Conservation (phyloP, 768 basidiomycete species). For the Podaxis rugospora region DNA sequence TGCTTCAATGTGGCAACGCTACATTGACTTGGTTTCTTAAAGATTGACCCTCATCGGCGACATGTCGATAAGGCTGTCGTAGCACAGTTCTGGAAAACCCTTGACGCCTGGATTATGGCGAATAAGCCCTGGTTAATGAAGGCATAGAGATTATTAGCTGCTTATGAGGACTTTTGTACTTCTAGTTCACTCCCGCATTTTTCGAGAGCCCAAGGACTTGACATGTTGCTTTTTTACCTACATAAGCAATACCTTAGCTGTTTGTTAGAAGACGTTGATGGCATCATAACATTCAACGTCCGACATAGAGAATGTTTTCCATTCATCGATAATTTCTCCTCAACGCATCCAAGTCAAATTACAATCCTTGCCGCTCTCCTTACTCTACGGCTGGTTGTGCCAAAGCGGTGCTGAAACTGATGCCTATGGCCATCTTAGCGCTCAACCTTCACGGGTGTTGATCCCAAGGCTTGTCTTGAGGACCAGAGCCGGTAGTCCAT, state of each 20-base stretch:
- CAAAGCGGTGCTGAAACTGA: conserved; percentile 13
- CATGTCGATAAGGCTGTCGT: conserved; percentile 95
- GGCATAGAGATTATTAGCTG: conserved; percentile 5
- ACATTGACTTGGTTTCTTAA: neutral
- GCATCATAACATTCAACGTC: conserved; percentile 3
- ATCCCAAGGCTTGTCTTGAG: neutral
- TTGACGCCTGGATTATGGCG: conserved; percentile 79
- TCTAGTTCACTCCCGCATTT: neutral
- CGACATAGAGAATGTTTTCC: neutral
- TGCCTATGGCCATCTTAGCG: conserved; percentile 6
- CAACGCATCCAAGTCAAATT: conserved; percentile 13
- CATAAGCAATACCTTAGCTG: too few species aligned
- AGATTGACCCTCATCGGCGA: conserved; percentile 89
- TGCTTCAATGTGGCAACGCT: neutral
- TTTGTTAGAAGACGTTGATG: neutral
- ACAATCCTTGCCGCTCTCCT: conserved; percentile 10
- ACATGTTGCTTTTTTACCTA: too few species aligned
- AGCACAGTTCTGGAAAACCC: conserved; percentile 91
- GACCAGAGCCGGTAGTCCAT: conserved; percentile 12
- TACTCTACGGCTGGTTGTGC: conserved; percentile 9
- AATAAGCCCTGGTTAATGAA: conserved; percentile 78
- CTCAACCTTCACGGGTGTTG: conserved; percentile 1
- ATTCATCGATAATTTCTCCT: neutral
- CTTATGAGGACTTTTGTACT: neutral
- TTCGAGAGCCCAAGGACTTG: too few species aligned